Evolutionary conservation across 2,329 filamentous ascomycete genomes (phyloP), one percentile per base, ranked within the genome.

Genomic region (Tricladium varicosporioides): DNA sequence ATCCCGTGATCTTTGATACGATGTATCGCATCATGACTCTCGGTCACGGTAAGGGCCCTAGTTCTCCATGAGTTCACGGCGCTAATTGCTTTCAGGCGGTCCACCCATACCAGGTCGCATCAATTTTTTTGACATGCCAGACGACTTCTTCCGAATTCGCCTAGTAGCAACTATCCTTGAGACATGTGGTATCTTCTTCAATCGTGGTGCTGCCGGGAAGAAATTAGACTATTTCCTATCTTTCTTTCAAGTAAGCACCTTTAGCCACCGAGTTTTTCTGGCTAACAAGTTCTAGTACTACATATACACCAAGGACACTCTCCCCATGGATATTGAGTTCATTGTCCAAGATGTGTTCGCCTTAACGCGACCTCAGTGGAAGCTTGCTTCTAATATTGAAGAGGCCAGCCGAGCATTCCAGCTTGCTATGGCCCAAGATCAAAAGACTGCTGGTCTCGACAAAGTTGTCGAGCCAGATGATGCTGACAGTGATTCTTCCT

Each of bases 261-360:
- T 40, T 5, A 15, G 13, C 15, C 70, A 15, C 19, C 16, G 40
- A 22, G 10, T 19, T 50, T 51, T n/a, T 19, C 48, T 5, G 10
- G 66, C 60, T 55, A 48, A 59, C 46, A n/a, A 49, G n/a, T 63
- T 90, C 15, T 40, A 70, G 82, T 97, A 97, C 73, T 99, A 99
- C 73, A 88, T 97, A 64, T 86, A 89, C 67, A 92, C 90, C 16
- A 99, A 99, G 74, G 86, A 93, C 16, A 81, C 89, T 0, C 75
- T 97, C 42, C 94, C 95, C 0, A 95, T 99, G 91, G 94, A 99
- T 63, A 90, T 97, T 48, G 94, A 99, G 57, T 99, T 99, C 71
- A 86, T 97, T 47, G 84, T 99, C 5, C 92, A 97, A 71, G 94
- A 99, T 71, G 92, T 90, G 0, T 97, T 89, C 73, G 86, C 87